These are phyloP conservation scores for Vaccinium corymbosum DNA, from an alignment of 148 eudicot genomes.

Conservation along the genomic window DNA sequence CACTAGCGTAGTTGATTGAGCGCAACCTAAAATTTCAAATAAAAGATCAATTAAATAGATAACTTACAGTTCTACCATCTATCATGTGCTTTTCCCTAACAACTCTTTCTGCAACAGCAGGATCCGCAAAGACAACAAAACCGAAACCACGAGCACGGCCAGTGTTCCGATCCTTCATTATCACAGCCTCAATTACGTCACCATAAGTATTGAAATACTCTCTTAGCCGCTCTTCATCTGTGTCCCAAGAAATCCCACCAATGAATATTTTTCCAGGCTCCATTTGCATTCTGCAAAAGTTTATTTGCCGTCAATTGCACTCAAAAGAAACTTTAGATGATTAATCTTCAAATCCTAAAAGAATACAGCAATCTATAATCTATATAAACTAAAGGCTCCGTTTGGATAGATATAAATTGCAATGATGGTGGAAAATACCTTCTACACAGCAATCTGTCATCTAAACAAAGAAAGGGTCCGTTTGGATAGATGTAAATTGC, in stretches of 20 bases:
- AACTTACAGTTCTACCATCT: constrained; percentile 90
- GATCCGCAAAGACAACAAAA: constrained; percentile 80
- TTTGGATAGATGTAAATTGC: background rate
- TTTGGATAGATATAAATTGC: background rate
- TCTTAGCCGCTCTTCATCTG: constrained; percentile 83
- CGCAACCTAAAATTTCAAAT: background rate
- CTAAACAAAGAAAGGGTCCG: too few species aligned
- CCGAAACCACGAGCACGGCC: constrained; percentile 99
- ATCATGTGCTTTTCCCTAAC: constrained; percentile 82
- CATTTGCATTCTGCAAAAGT: constrained; percentile 61
- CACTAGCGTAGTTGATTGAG: background rate
- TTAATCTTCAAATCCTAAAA: background rate
- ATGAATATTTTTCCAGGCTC: constrained; percentile 89
- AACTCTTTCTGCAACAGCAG: constrained; percentile 83
- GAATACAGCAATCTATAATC: background rate
- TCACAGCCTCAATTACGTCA: constrained; percentile 94
- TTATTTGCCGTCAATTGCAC: constrained; percentile 5
- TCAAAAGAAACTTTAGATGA: background rate
- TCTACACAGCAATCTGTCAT: too few species aligned
- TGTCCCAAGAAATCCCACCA: constrained; percentile 99
- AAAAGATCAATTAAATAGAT: background rate
- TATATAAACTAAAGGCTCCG: background rate
- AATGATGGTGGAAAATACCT: background rate
- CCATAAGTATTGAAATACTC: constrained; percentile 84
- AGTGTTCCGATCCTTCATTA: constrained; percentile 94